Evolutionary conservation across 176 grass and related monocot species (phyloP), one percentile per base, ranked within the genome.

Genomic region (Hordeum marinum): DNA sequence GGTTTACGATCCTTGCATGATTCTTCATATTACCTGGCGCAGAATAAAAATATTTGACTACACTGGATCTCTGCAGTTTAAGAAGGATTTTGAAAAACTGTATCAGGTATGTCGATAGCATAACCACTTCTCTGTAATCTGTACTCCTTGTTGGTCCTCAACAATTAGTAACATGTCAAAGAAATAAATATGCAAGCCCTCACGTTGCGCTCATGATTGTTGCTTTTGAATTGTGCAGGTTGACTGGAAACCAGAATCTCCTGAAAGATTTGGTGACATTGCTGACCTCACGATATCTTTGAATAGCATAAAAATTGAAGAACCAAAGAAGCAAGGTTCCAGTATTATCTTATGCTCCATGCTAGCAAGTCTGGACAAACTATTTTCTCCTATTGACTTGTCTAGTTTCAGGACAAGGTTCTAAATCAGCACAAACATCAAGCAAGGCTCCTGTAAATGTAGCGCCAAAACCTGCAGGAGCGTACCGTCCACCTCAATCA

Each of bases 21-120:
- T 82, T 45, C 27, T 76, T 81, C 54, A 37, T 60, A 32, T 87
- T 50, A 80, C 63, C 25, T 83, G 24, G 79, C 84, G 43, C 87
- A 95, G 93, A 87, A 90, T 98, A 81, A 95, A 98, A 94, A 92
- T 98, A 80, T 95, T 98, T 85, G 89, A 85, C 80, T 77, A 92
- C 52, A 89, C 86, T 67, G 93, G 96, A 60, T 94, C 91, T 68
- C 80, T 95, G 50, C 92, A 90, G 81, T 98, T 94, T 79, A 95
- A 90, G 80, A 98, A 89, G 89, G 95, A 92, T 89, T 98, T 95
- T 87, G 87, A 87, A 86, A 98, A 80, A 77, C 80, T 98, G 63
- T 95, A 95, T 89, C 96, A 98, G 93, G 93, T 95, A 77, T 78
- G 13, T 62, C 9, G 41, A 54, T 66, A 54, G 24, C 12, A 18